Percentiles rank a stretch among this genome's conserved stretches.
These are phyloP conservation scores for Knoxdaviesia proteae DNA, from an alignment of 2,329 filamentous ascomycete species.

Conservation along the genomic window DNA sequence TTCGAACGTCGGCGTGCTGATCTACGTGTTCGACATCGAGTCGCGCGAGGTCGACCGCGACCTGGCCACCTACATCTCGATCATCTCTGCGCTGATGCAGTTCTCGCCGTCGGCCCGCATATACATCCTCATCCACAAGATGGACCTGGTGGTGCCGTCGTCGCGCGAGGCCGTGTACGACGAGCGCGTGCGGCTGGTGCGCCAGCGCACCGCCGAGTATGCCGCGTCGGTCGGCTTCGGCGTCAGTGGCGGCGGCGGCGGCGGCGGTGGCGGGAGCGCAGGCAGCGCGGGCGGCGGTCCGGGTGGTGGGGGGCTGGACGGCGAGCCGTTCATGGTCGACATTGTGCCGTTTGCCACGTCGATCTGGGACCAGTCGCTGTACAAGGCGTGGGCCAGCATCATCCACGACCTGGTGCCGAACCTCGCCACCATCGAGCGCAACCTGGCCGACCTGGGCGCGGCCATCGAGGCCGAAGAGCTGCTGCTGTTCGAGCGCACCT, in stretches of 20 bases:
- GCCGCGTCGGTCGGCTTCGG: slow-evolving; percentile 4
- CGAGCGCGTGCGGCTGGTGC: slow-evolving; percentile 58
- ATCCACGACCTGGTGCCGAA: slow-evolving; percentile 98
- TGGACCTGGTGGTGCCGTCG: slow-evolving; percentile 76
- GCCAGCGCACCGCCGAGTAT: slow-evolving; percentile 45
- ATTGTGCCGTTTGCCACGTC: slow-evolving; percentile 84
- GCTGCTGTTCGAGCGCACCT: slow-evolving; percentile 84
- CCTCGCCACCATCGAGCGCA: slow-evolving; percentile 65
- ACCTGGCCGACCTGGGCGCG: slow-evolving; percentile 62
- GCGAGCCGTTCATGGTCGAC: slow-evolving; percentile 21
- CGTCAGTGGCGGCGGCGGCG: slow-evolving; percentile 11
- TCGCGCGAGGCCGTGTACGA: slow-evolving; percentile 68
- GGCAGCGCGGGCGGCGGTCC: slow-evolving; percentile 11
- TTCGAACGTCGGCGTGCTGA: slow-evolving; percentile 84
- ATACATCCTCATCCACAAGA: slow-evolving; percentile 95
- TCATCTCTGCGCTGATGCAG: slow-evolving; percentile 73
- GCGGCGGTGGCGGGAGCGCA: slow-evolving; percentile 1
- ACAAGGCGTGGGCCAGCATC: slow-evolving; percentile 95
- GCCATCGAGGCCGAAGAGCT: slow-evolving; percentile 87
- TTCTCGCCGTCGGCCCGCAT: slow-evolving; percentile 65
- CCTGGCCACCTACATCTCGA: slow-evolving; percentile 75
- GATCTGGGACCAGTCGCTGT: slow-evolving; percentile 96
- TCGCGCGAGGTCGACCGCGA: slow-evolving; percentile 87
- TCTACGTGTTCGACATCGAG: slow-evolving; percentile 98
- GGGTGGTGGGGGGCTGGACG: background rate